Evolutionary conservation across 1,284 basidiomycete genomes (phyloP).

Genomic region (Boletus semigastroideus): DNA sequence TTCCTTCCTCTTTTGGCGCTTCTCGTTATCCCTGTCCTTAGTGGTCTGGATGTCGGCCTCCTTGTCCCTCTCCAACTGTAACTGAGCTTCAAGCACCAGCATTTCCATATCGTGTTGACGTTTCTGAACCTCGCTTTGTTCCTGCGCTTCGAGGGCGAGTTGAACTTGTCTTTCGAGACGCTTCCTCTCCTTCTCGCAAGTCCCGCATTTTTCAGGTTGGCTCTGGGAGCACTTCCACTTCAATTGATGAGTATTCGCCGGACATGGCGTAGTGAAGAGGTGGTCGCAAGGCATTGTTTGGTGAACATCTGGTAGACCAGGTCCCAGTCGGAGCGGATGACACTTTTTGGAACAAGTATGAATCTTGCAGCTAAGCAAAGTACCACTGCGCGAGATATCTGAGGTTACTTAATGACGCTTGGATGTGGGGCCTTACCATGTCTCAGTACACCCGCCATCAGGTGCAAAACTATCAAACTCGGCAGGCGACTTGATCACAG

Average conservation of each 20-base stretch:
- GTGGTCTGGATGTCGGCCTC: constrained; percentile 26
- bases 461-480: constrained; percentile 54
- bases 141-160: constrained; percentile 32
- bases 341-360: constrained; percentile 55
- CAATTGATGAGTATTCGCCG: constrained; percentile 14
- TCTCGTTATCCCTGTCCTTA: constrained; percentile 30
- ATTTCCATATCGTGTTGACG: constrained; percentile 32
- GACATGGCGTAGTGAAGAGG: constrained; percentile 30
- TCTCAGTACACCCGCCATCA: constrained; percentile 57
- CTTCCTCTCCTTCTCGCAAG: constrained; percentile 34
- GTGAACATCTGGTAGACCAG: constrained; percentile 43
- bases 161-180: constrained; percentile 29
- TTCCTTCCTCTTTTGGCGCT: constrained; percentile 33
- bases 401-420: neutral
- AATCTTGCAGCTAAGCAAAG: constrained; percentile 42
- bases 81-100: constrained; percentile 32
- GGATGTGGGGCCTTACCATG: constrained; percentile 44
- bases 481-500: constrained; percentile 21
- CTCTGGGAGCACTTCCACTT: constrained; percentile 35
- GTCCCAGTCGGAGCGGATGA: constrained; percentile 35
- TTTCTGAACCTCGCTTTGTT: constrained; percentile 32
- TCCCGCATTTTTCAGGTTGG: constrained; percentile 29
- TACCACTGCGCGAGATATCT: constrained; percentile 35
- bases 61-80: constrained; percentile 24
- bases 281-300: constrained; percentile 42